phyloP scores from a whole-genome alignment of 2,329 filamentous ascomycete genomes.

The Colletotrichum coccodes region DNA sequence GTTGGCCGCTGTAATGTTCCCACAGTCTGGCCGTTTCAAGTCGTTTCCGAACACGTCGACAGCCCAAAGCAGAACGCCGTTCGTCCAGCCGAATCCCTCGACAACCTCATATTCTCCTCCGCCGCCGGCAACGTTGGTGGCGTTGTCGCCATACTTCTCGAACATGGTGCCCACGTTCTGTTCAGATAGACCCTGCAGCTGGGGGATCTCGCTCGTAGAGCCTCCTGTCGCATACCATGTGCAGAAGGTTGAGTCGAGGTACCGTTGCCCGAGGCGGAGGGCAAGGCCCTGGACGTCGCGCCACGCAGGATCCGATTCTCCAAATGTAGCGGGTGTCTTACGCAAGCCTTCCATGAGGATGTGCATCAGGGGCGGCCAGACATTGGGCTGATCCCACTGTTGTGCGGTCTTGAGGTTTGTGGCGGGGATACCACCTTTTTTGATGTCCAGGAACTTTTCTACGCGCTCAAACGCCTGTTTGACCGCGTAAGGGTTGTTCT shows the following conservation, averaged over 20 bases:
- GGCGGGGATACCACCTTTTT: constrained; percentile 68
- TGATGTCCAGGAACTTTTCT: constrained; percentile 59
- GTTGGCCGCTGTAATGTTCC: constrained; percentile 56
- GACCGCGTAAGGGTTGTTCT: constrained; percentile 68
- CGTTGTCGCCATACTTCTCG: constrained; percentile 73
- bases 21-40: constrained; percentile 66
- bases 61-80: constrained; percentile 74
- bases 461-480: constrained; percentile 65
- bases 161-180: constrained; percentile 70
- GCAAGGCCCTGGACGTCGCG: constrained; percentile 64
- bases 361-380: constrained; percentile 76
- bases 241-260: constrained; percentile 75
- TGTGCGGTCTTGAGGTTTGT: constrained; percentile 70
- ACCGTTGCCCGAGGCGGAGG: constrained; percentile 69
- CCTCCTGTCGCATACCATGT: constrained; percentile 77
- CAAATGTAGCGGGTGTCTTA: constrained; percentile 67
- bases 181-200: constrained; percentile 56
- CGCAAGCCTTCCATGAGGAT: constrained; percentile 70
- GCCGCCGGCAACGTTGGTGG: constrained; percentile 68
- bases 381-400: constrained; percentile 78
- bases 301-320: constrained; percentile 63
- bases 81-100: constrained; percentile 77
- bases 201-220: constrained; percentile 62
- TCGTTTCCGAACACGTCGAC: constrained; percentile 69
- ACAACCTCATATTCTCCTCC: constrained; percentile 77